phyloP scores from a whole-genome alignment of 305 asterid species.

The Monarda citriodora region DNA sequence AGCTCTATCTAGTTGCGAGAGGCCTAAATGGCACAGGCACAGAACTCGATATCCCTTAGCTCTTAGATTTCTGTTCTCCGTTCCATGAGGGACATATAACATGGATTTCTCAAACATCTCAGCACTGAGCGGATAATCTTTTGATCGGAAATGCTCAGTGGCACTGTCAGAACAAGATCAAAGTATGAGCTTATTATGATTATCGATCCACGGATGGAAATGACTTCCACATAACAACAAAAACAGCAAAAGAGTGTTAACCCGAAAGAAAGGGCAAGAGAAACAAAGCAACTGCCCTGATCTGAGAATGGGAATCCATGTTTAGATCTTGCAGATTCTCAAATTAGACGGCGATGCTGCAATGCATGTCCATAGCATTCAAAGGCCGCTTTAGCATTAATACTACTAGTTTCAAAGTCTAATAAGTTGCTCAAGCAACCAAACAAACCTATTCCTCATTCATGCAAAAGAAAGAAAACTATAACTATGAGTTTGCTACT shows the following conservation, averaged over 20 bases:
- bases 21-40: conserved; percentile 88
- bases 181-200: conserved; percentile 11
- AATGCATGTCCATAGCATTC: conserved; percentile 13
- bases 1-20: conserved; percentile 90
- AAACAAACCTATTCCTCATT: conserved; percentile 5
- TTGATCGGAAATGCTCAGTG: conserved; percentile 80
- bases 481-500: background rate
- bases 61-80: conserved; percentile 74
- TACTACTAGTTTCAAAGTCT: conserved; percentile 3
- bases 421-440: background rate
- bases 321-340: background rate
- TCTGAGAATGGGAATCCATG: too few species aligned
- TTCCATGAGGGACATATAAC: conserved; percentile 80
- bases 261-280: conserved; percentile 7
- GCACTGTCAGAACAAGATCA: conserved; percentile 54
- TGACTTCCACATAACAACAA: background rate
- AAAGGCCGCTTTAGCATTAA: conserved; percentile 6
- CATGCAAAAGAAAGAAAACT: conserved; percentile 1
- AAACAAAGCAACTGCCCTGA: conserved; percentile 1
- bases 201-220: conserved; percentile 4
- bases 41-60: conserved; percentile 94
- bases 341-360: conserved; percentile 4
- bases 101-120: conserved; percentile 89
- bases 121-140: conserved; percentile 76
- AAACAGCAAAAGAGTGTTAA: background rate